Percentiles rank a stretch among this genome's conserved stretches.
Evolutionary conservation across 352 stramenopile species (phyloP).

Genomic region (Globisporangium iwayamae): DNA sequence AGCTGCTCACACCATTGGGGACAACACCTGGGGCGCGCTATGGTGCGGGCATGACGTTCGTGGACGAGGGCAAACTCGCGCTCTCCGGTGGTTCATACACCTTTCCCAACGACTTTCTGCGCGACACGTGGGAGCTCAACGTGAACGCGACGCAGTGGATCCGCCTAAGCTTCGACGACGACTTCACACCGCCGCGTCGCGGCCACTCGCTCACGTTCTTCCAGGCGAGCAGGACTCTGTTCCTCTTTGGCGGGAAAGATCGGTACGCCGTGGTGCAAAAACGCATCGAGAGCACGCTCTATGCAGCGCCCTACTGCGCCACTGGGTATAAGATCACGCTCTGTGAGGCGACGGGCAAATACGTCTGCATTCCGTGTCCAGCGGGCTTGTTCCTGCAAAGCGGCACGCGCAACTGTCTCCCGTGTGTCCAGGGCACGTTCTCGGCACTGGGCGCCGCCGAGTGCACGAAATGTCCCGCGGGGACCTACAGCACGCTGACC

Average conservation of each 20-base stretch:
- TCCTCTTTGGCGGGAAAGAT: conserved; percentile 63
- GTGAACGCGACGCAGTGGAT: conserved; percentile 68
- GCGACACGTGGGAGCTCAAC: conserved; percentile 70
- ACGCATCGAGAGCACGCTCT: conserved; percentile 46
- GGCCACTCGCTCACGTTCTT: conserved; percentile 55
- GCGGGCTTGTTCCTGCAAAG: conserved; percentile 52
- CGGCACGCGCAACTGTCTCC: conserved; percentile 46
- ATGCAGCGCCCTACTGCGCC: conserved; percentile 47
- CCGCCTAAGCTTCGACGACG: conserved; percentile 38
- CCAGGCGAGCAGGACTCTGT: conserved; percentile 22
- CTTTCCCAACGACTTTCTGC: conserved; percentile 76
- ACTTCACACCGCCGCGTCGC: conserved; percentile 46
- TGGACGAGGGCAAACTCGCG: conserved; percentile 58
- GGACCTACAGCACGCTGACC: conserved; percentile 41
- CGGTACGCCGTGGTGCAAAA: conserved; percentile 57
- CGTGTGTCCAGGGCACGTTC: conserved; percentile 43
- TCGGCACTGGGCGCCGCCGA: conserved; percentile 34
- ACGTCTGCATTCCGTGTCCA: conserved; percentile 64
- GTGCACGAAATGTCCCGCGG: conserved; percentile 44
- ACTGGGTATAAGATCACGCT: conserved; percentile 50
- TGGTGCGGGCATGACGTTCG: conserved; percentile 43
- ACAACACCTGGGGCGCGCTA: conserved; percentile 55
- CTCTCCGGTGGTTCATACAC: conserved; percentile 61
- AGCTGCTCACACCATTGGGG: conserved; percentile 43
- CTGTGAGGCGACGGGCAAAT: conserved; percentile 40